Conservation (phyloP, 176 grass and related monocot genomes). For the Bothriochloa decipiens region DNA sequence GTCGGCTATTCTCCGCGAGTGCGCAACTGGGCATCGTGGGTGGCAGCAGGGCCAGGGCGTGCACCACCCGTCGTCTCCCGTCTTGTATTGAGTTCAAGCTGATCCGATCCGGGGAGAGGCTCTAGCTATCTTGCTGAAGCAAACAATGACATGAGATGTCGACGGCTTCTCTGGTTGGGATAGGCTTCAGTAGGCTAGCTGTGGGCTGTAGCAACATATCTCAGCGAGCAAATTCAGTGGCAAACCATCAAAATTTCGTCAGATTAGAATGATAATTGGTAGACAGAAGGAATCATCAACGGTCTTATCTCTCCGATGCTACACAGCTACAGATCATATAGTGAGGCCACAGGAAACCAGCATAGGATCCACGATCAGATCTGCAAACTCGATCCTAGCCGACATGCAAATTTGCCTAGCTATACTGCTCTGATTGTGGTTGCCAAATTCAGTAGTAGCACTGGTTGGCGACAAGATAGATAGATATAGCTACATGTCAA, state of each 20-base stretch:
- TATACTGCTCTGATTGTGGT: neutral
- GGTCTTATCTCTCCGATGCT: slow-evolving; percentile 10
- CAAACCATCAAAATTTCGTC: slow-evolving; percentile 28
- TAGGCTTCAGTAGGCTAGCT: neutral
- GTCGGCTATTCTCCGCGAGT: slow-evolving; percentile 38
- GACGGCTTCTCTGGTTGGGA: neutral
- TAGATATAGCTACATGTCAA: neutral
- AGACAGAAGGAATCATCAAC: slow-evolving; percentile 29
- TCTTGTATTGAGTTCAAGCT: neutral
- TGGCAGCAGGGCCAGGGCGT: neutral
- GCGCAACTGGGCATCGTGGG: slow-evolving; percentile 12
- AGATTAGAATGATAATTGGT: slow-evolving; percentile 7
- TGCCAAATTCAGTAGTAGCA: neutral
- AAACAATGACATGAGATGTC: neutral
- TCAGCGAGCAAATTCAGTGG: neutral
- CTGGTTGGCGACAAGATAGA: neutral
- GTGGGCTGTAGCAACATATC: slow-evolving; percentile 6
- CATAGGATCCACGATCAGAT: neutral
- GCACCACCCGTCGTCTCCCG: no score
- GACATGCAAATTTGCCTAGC: slow-evolving; percentile 3
- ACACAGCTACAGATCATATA: slow-evolving; percentile 13
- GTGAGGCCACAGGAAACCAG: neutral
- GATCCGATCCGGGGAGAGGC: neutral
- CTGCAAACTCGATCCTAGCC: slow-evolving; percentile 19
- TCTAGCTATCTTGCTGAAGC: neutral